These are phyloP conservation scores for Ganoderma lucidum DNA, from an alignment of 1,284 basidiomycete genomes.

Conservation along the genomic window DNA sequence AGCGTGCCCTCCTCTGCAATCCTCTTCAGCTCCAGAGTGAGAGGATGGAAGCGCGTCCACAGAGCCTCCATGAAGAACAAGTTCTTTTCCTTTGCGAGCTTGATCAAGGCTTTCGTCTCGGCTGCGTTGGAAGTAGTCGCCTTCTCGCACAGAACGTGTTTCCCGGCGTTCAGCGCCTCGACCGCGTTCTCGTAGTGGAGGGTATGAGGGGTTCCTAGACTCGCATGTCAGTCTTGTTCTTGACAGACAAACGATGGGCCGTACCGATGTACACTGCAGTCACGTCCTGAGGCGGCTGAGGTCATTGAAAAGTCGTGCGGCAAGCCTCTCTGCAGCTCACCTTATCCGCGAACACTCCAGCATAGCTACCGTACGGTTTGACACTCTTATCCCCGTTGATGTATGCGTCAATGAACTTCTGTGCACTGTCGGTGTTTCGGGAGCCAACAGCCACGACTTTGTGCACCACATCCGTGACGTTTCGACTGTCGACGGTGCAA, in stretches of 20 bases:
- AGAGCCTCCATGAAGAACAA: slow-evolving; percentile 92
- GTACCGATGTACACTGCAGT: slow-evolving; percentile 83
- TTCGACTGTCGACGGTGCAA: slow-evolving; percentile 18
- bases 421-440: slow-evolving; percentile 72
- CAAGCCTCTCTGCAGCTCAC: slow-evolving; percentile 46
- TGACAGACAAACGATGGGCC: slow-evolving; percentile 2
- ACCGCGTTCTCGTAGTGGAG: slow-evolving; percentile 84
- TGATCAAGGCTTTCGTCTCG: slow-evolving; percentile 72
- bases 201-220: slow-evolving; percentile 85
- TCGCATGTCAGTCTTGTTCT: not conserved
- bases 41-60: slow-evolving; percentile 84
- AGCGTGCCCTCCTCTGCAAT: slow-evolving; percentile 68
- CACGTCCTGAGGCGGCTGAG: slow-evolving; percentile 60
- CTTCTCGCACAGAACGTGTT: slow-evolving; percentile 91
- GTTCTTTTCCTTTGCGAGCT: slow-evolving; percentile 77
- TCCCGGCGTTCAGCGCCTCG: slow-evolving; percentile 80
- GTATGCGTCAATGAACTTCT: slow-evolving; percentile 70
- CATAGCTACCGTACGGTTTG: slow-evolving; percentile 82
- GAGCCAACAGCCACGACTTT: slow-evolving; percentile 85
- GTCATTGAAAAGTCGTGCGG: slow-evolving; percentile 6
- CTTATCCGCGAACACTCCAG: slow-evolving; percentile 77
- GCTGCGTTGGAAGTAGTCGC: slow-evolving; percentile 73
- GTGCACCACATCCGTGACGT: slow-evolving; percentile 75
- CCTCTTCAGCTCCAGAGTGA: slow-evolving; percentile 70
- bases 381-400: slow-evolving; percentile 58